phyloP scores from a whole-genome alignment of 2,329 filamentous ascomycete genomes.

The Colletotrichum gigasporum region DNA sequence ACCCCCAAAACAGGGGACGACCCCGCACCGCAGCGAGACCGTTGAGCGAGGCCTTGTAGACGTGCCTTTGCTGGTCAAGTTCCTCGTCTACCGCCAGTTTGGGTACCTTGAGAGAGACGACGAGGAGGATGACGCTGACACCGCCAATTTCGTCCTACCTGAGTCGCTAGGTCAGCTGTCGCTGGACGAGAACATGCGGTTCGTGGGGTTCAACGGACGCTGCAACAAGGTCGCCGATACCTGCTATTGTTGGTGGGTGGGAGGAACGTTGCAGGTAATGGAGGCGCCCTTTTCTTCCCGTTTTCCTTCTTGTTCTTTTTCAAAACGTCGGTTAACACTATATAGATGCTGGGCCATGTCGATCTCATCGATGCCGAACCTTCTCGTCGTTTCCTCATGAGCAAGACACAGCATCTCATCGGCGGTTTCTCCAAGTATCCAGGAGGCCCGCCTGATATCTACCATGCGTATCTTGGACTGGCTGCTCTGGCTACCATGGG shows the following conservation, averaged over 20 bases:
- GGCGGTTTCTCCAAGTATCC: constrained; percentile 83
- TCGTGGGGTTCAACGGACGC: constrained; percentile 87
- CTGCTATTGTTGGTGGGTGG: constrained; percentile 95
- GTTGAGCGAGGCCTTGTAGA: constrained; percentile 47
- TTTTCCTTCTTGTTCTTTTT: too few relatives aligned
- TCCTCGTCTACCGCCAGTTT: constrained; percentile 73
- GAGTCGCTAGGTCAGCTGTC: constrained; percentile 46
- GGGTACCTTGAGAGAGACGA: constrained; percentile 60
- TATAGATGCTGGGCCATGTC: constrained; percentile 65
- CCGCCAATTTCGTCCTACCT: constrained; percentile 41
- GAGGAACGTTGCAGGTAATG: constrained; percentile 65
- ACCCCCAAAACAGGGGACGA: constrained; percentile 52
- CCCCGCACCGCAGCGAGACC: constrained; percentile 41
- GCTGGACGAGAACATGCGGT: constrained; percentile 45
- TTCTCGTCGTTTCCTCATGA: constrained; percentile 81
- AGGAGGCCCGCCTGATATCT: constrained; percentile 77
- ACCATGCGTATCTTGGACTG: constrained; percentile 90
- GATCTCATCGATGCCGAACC: constrained; percentile 67
- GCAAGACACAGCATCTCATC: constrained; percentile 86
- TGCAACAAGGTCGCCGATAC: constrained; percentile 94
- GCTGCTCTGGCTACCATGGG: constrained; percentile 80
- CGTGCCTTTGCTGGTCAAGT: constrained; percentile 50
- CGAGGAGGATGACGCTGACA: constrained; percentile 49
- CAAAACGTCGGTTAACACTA: not conserved
- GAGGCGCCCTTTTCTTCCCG: too few relatives aligned